Evolutionary conservation across 2,329 filamentous ascomycete genomes (phyloP).

Genomic region (Monosporascus sp.): DNA sequence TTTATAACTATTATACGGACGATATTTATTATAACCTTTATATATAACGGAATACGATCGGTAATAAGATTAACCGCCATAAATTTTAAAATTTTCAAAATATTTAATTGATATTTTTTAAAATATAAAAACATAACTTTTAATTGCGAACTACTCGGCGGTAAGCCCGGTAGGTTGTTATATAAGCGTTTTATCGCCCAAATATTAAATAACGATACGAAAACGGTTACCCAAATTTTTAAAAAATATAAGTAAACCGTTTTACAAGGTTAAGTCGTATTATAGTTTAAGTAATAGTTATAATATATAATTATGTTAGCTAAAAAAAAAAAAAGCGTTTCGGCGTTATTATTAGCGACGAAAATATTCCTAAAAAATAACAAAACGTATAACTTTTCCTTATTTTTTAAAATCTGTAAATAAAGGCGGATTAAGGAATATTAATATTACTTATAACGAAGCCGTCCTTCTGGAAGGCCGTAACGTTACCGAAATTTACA

Average conservation of each 20-base stretch:
- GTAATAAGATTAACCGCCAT: constrained; percentile 41
- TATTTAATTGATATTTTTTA: constrained; percentile 40
- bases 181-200: constrained; percentile 36
- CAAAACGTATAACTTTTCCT: constrained; percentile 55
- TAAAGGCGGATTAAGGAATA: constrained; percentile 50
- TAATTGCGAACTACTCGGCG: constrained; percentile 21
- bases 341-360: constrained; percentile 27
- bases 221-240: constrained; percentile 39
- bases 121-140: constrained; percentile 40
- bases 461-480: constrained; percentile 6
- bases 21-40: constrained; percentile 32
- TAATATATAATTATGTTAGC: constrained; percentile 49
- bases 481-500: not conserved
- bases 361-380: constrained; percentile 40
- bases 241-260: constrained; percentile 46
- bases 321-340: constrained; percentile 37
- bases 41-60: constrained; percentile 41
- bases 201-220: constrained; percentile 43
- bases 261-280: constrained; percentile 35
- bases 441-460: constrained; percentile 43
- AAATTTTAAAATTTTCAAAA: constrained; percentile 43
- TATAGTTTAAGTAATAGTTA: constrained; percentile 33
- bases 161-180: constrained; percentile 25
- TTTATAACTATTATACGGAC: constrained; percentile 43
- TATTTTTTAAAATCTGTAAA: constrained; percentile 56